These are phyloP conservation scores for Suillus alpinus DNA, from an alignment of 768 basidiomycete species.

Conservation along the genomic window DNA sequence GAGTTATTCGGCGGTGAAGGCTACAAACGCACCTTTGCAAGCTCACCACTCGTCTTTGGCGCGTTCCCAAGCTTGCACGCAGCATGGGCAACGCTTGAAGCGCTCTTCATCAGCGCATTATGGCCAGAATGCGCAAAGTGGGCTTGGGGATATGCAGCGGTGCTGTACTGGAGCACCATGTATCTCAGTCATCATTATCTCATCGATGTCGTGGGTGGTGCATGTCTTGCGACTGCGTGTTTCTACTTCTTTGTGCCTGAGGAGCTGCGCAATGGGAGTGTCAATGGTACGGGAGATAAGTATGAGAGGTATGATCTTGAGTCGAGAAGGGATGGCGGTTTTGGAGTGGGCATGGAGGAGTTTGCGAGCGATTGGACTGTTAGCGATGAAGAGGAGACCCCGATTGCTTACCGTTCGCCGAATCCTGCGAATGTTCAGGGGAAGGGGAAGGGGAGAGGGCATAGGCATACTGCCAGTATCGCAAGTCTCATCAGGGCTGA, in stretches of 20 bases:
- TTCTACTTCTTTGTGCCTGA: conserved; percentile 91
- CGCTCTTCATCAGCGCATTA: conserved; percentile 91
- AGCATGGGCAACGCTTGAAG: conserved; percentile 86
- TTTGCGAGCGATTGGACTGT: conserved; percentile 40
- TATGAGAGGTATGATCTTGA: conserved; percentile 80
- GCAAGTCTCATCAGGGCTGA: conserved; percentile 77
- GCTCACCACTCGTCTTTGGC: conserved; percentile 92
- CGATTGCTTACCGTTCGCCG: conserved; percentile 72
- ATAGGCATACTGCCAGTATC: conserved; percentile 82
- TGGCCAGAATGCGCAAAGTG: conserved; percentile 71
- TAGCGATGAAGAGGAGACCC: conserved; percentile 66
- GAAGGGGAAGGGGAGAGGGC: conserved; percentile 40
- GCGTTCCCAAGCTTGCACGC: conserved; percentile 96
- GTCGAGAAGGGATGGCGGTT: conserved; percentile 30
- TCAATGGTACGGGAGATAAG: conserved; percentile 46
- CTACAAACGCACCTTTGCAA: conserved; percentile 80
- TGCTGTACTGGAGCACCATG: conserved; percentile 98
- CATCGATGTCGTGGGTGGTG: conserved; percentile 94
- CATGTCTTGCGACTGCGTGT: conserved; percentile 80
- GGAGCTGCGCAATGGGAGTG: conserved; percentile 59
- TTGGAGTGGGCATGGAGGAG: conserved; percentile 27
- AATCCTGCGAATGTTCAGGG: conserved; percentile 27
- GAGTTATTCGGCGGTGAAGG: conserved; percentile 71
- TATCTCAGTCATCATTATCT: conserved; percentile 98
- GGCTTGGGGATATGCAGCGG: conserved; percentile 79